phyloP scores from a whole-genome alignment of 192 early-diverging fungal species.

The Umbelopsis sp. region DNA sequence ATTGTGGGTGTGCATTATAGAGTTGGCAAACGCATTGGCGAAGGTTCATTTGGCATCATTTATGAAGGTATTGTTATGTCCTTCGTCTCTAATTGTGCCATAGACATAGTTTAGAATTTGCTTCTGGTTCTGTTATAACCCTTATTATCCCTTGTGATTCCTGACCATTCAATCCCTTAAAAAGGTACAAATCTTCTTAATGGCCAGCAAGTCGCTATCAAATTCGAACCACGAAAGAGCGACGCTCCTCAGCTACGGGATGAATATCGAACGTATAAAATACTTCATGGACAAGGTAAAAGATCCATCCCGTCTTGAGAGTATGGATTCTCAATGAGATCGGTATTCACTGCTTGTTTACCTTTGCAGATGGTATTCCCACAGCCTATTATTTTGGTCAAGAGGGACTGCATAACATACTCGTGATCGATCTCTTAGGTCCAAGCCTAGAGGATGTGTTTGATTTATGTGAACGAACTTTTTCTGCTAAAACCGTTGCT shows the following conservation, averaged over 20 bases:
- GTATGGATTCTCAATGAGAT: not conserved
- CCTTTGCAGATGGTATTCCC: slow-evolving; percentile 76
- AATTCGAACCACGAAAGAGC: slow-evolving; percentile 95
- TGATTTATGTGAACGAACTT: slow-evolving; percentile 92
- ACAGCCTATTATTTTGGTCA: slow-evolving; percentile 95
- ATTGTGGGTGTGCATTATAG: slow-evolving; percentile 96
- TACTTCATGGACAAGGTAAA: slow-evolving; percentile 72
- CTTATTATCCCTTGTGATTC: not conserved
- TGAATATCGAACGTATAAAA: slow-evolving; percentile 95
- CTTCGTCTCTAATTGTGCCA: not conserved
- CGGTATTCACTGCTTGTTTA: not conserved
- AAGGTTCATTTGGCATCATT: slow-evolving; percentile 98
- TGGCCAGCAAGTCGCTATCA: slow-evolving; percentile 93
- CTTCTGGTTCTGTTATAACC: too few relatives aligned
- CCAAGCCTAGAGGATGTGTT: slow-evolving; percentile 95
- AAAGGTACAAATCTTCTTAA: slow-evolving; percentile 84
- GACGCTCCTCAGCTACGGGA: slow-evolving; percentile 97
- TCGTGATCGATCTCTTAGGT: slow-evolving; percentile 94
- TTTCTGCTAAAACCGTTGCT: slow-evolving; percentile 91
- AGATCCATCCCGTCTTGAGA: not conserved
- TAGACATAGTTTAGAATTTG: too few relatives aligned
- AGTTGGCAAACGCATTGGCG: slow-evolving; percentile 95
- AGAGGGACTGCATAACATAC: slow-evolving; percentile 93
- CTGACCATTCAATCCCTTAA: not conserved
- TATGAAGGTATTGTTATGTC: slow-evolving; percentile 80